Base-by-base conservation (phyloP, 257 asterid genomes). In the Datura wrightii region DNA sequence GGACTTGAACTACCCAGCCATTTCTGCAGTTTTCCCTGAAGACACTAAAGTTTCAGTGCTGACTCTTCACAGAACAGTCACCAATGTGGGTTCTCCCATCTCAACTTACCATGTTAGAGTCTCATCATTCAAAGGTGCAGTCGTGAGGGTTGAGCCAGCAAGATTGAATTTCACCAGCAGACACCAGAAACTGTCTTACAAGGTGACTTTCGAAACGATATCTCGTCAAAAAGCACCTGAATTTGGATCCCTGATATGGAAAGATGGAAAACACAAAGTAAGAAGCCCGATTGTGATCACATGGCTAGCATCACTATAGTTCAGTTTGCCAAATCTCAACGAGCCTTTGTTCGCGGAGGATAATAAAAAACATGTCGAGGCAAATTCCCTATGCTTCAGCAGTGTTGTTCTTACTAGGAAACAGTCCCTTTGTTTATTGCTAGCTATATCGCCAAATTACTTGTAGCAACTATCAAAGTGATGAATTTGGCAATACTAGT, bases 201-300 rank as follows among this genome's bases (percentile, higher is more conserved):
- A 89, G 86, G 82, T 94, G 8, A 91, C 90, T 0, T 92, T 97
- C 80, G 83, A 85, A 2, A 84, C 89, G 15, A 92, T 46, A 72
- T 65, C 89, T 24, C 76, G 88, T 66, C 95, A 87, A 82, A 79
- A 89, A 10, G 88, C 79, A 1, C 97, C 98, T 0, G 97, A 95
- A 85, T 95, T 91, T 65, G 99, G 98, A 70, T 86, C 92, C 1
- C 66, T 94, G 60, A 31, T 88, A 52, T 97, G 98, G 98, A 93
- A 90, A 87, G 91, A 92, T 87, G 92, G 89, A 83, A 84, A 76
- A 70, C 97, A 94, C 58, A 91, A 16, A 59, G 99, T 95, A 13
- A 94, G 98, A 89, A 97, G 98, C 85, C 96, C 98, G 0, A 88
- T 95, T 71, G 93, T 87, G 3, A 84, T 97, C 78, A 93, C 98